These are phyloP conservation scores for Trichoderma harzianum DNA, from an alignment of 2,329 filamentous ascomycete species.

Conservation along the genomic window DNA sequence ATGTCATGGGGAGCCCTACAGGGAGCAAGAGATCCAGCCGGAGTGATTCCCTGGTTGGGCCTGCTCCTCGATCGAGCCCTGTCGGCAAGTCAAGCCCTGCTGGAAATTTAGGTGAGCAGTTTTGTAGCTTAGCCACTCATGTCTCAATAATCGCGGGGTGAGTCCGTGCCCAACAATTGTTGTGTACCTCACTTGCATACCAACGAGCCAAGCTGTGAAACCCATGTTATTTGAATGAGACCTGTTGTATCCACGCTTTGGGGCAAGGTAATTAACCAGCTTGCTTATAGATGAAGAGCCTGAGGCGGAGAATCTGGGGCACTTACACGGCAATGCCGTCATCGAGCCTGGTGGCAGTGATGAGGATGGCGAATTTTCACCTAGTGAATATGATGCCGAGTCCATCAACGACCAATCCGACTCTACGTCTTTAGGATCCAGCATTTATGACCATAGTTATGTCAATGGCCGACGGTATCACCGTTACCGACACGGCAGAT, in stretches of 20 bases:
- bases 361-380: slow-evolving; percentile 35
- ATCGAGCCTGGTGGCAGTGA: slow-evolving; percentile 34
- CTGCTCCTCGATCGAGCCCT: slow-evolving; percentile 9
- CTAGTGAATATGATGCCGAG: slow-evolving; percentile 21
- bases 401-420: slow-evolving; percentile 5
- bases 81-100: neutral
- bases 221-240: neutral
- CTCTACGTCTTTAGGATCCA: slow-evolving; percentile 9
- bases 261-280: neutral
- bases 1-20: slow-evolving; percentile 7
- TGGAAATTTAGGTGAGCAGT: neutral
- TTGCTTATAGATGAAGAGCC: neutral
- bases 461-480: slow-evolving; percentile 39
- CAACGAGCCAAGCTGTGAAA: neutral
- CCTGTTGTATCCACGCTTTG: neutral
- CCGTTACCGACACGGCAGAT: slow-evolving; percentile 40
- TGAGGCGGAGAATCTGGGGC: slow-evolving; percentile 21
- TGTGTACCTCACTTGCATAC: neutral
- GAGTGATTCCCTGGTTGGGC: slow-evolving; percentile 3
- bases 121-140: neutral
- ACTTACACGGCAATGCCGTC: slow-evolving; percentile 29
- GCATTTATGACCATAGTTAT: slow-evolving; percentile 15
- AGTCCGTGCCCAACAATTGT: neutral
- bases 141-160: neutral
- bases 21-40: slow-evolving; percentile 18